Evolutionary conservation across 129 eudicot species (phyloP), one percentile per base, ranked within the genome.

Genomic region (Apium graveolens): DNA sequence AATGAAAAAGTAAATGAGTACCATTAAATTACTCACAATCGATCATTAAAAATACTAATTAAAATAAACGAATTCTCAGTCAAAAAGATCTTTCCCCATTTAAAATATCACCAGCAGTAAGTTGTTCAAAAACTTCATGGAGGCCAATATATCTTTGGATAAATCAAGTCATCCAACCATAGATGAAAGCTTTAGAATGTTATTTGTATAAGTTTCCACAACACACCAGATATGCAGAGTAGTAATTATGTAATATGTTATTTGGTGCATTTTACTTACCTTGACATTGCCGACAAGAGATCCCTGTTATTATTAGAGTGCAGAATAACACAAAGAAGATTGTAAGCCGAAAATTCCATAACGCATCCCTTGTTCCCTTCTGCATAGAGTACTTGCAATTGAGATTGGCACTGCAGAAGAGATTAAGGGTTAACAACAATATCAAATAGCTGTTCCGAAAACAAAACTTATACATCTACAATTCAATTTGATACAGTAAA

Each of bases 301-400:
- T 95, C 98, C 80, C 97, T 90, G 84, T 89, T 90, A 78, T 91
- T 90, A 57, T 86, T 95, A 27, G 98, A 95, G 91, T 91, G 98
- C 87, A 94, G 83, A 80, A 91, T 88, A 10, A 85, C 96, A 84
- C 90, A 87, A 20, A 95, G 94, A 81, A 95, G 81, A 84, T 91
- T 88, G 85, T 95, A 95, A 42, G 98, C 97, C 24, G 98, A 83
- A 83, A 95, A 95, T 82, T 95, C 98, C 90, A 86, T 81, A 84
- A 88, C 76, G 74, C 97, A 85, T 81, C 98, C 98, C 66, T 78
- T 85, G 74, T 91, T 95, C 78, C 98, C 98, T 86, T 95, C 97
- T 31, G 85, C 90, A 88, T 95, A 95, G 65, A 95, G 96, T 65
- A 93, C 86, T 89, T 88, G 85, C 83, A 95, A 81, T 73, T 95